phyloP scores from a whole-genome alignment of 805 yeast genomes.

The Barnettozyma vustinii region DNA sequence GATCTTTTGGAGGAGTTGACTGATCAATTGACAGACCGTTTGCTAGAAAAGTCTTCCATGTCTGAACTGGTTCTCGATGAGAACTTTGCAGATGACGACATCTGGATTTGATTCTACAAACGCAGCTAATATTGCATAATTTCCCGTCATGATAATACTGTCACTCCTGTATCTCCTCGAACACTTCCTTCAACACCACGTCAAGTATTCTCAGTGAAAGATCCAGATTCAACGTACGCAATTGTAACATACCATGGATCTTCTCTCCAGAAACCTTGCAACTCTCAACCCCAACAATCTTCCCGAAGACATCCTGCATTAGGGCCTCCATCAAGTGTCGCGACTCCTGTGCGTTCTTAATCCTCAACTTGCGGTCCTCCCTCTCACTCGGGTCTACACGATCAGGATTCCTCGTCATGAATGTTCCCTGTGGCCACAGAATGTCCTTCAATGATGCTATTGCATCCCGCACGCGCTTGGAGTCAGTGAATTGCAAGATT shows the following conservation, averaged over 20 bases:
- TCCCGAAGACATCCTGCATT: conserved; percentile 60
- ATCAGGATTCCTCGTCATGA: conserved; percentile 24
- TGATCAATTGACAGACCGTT: neutral
- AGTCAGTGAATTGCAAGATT: conserved; percentile 36
- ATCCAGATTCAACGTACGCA: conserved; percentile 63
- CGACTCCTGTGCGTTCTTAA: conserved; percentile 54
- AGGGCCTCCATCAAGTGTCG: conserved; percentile 47
- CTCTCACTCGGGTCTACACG: conserved; percentile 33
- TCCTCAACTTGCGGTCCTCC: conserved; percentile 47
- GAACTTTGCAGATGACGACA: neutral
- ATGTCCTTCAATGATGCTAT: conserved; percentile 27
- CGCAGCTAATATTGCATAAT: neutral
- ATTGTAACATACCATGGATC: conserved; percentile 66
- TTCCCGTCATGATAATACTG: neutral
- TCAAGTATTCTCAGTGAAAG: conserved; percentile 57
- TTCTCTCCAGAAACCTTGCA: conserved; percentile 57
- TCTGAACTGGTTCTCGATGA: neutral
- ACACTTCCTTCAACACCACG: conserved; percentile 39
- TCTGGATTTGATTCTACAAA: neutral
- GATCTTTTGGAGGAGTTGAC: neutral
- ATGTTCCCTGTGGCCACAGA: conserved; percentile 51
- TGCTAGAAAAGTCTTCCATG: neutral
- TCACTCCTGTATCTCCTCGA: conserved; percentile 15
- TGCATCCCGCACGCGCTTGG: conserved; percentile 40
- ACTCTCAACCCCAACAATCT: conserved; percentile 64